Base-by-base conservation (phyloP, 768 basidiomycete species). In the Cantharellus anzutake region DNA sequence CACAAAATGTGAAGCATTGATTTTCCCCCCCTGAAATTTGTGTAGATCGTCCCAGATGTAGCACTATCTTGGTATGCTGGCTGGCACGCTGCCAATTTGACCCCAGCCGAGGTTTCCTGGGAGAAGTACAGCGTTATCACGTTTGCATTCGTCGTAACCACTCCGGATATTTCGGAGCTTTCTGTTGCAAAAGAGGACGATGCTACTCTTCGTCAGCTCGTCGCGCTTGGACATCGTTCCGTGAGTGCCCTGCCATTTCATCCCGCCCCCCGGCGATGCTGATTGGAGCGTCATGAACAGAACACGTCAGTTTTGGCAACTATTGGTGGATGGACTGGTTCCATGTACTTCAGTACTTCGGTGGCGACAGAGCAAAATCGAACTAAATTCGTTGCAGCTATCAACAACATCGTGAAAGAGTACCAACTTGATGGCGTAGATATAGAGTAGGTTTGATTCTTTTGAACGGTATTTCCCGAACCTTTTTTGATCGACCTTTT, bases 271-370 rank as follows among this genome's bases (percentile, higher is more conserved):
- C 7, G 52, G 35, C 7, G 52, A 37, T 14, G 52, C 11, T 37
- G 14, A 11, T 11, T 7, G 14, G 52, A 55, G 35, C 11, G 7
- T 37, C 92, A 92, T 68, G 71, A 70, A 0, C 67, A 69, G 3
- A 74, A 76, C 0, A 81, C 79, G 62, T 78, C 79, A 61, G 84
- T 87, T 64, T 81, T 86, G 69, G 75, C 93, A 60, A 88, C 88
- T 67, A 73, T 96, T 56, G 93, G 93, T 42, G 93, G 94, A 16
- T 98, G 93, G 94, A 81, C 82, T 4, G 93, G 90, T 51, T 61
- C 62, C 62, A 86, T 83, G 62, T 77, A 82, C 71, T 96, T 96
- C 69, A 96, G 91, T 1, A 65, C 73, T 2, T 82, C 83, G 2
- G 82, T 90, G 57, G 69, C 77, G 16, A 80, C 75, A 3, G 59